Evolutionary conservation across 139 green algal genomes (phyloP).

Genomic region (Coelastrella sp.): DNA sequence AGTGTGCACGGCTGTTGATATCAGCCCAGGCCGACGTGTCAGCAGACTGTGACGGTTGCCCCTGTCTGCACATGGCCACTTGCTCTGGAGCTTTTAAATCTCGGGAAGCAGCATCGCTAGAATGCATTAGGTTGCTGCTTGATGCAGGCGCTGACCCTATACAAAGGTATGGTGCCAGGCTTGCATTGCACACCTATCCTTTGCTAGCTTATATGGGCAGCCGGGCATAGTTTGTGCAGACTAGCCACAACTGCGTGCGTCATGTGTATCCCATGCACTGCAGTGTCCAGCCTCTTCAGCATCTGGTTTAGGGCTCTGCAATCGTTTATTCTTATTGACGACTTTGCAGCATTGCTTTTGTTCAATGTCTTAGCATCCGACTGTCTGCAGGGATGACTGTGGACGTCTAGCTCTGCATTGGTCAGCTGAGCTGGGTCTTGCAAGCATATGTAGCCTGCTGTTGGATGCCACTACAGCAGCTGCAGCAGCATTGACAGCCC

Average conservation of each 20-base stretch:
- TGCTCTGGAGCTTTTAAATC: slow-evolving; percentile 52
- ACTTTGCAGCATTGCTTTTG: too few relatives aligned
- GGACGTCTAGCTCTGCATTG: slow-evolving; percentile 84
- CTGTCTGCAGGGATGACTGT: slow-evolving; percentile 77
- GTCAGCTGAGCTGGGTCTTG: slow-evolving; percentile 70
- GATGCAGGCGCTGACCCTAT: slow-evolving; percentile 55
- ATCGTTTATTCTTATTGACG: too few relatives aligned
- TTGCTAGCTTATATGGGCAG: too few relatives aligned
- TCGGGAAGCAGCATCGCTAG: slow-evolving; percentile 28
- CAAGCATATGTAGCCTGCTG: slow-evolving; percentile 48
- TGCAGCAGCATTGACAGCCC: slow-evolving; percentile 35
- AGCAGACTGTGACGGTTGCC: slow-evolving; percentile 74
- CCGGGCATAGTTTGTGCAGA: too few relatives aligned
- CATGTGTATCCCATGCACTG: too few relatives aligned
- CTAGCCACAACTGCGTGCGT: too few relatives aligned
- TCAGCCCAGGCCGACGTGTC: slow-evolving; percentile 52
- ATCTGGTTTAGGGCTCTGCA: too few relatives aligned
- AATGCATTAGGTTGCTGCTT: slow-evolving; percentile 62
- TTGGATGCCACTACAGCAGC: slow-evolving; percentile 40
- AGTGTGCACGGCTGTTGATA: slow-evolving; percentile 59
- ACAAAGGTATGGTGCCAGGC: slow-evolving; percentile 41
- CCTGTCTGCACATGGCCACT: slow-evolving; percentile 74
- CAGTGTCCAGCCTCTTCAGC: too few relatives aligned
- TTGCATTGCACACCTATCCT: too few relatives aligned
- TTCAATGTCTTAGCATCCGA: too few relatives aligned